Evolutionary conservation across 1,284 basidiomycete genomes (phyloP), one percentile per base, ranked within the genome.

Genomic region (Apiotrichum montevideense): DNA sequence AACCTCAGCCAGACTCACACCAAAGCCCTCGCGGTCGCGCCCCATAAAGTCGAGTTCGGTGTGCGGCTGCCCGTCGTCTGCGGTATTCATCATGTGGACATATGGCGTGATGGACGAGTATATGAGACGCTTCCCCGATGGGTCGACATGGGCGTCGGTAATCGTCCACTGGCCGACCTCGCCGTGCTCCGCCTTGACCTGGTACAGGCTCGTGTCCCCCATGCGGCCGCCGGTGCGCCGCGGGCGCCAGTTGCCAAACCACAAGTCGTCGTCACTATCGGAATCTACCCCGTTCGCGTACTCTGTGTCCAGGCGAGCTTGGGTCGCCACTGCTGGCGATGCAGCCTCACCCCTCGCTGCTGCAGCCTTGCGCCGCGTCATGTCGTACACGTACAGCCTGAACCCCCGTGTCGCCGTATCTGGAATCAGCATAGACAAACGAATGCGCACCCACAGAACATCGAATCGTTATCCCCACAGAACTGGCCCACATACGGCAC

Each of bases 401-500:
- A 94, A 97, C 72, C 94, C 90, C 86, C 71, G 72, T 44, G 74
- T 77, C 6, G 74, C 74, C 32, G 79, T 74, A 64, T 80, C 79
- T 72, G 52, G 7, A 7, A 7, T 10, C 11, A 35, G 35, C n/a
- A 35, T 47, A 5, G 2, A 4, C 8, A 39, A 2, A 3, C 2
- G 11, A 7, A 10, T 8, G 3, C 0, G 6, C 6, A 65, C 64
- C 63, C 53, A 66, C 70, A 72, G 57, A 71, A 67, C 45, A 63
- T 54, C 35, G 65, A 58, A 9, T 65, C 70, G 55, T 75, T 74
- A 49, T 73, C 74, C 61, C 67, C 64, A 35, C 90, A 93, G 75
- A 87, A 98, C 73, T 97, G 94, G 0, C 91, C 96, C 10, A 87
- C 90, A 71, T 98, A 98, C 37, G 93, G 86, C 57, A 92, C 90